A percentile compares a stretch with the other conserved stretches of the same genome.
These are phyloP conservation scores for Mrakia blollopis DNA, from an alignment of 768 basidiomycete species.

Conservation along the genomic window DNA sequence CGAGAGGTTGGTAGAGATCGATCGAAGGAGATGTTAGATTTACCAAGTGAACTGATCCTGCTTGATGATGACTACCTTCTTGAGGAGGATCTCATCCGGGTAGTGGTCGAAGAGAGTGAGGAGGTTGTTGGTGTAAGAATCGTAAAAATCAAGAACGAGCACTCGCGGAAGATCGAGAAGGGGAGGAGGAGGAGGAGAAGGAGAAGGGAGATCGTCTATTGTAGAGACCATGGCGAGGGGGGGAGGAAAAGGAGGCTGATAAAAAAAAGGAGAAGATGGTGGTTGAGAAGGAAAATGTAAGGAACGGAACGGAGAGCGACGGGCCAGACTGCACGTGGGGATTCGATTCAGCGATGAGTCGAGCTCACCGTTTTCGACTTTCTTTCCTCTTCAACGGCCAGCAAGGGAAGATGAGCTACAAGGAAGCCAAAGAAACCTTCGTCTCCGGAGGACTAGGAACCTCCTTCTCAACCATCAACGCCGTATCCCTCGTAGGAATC, in stretches of 20 bases:
- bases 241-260: too few relatives aligned
- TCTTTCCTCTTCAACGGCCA: not conserved
- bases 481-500: conserved; percentile 60
- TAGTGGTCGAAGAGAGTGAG: conserved; percentile 43
- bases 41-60: conserved; percentile 42
- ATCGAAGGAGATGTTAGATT: not conserved
- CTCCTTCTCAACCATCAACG: conserved; percentile 61
- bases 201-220: not conserved
- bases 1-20: not conserved
- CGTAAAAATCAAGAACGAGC: conserved; percentile 45
- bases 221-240: not conserved
- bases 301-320: too few relatives aligned
- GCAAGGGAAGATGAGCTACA: conserved; percentile 50
- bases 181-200: not conserved
- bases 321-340: too few relatives aligned
- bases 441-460: conserved; percentile 70
- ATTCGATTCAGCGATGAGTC: too few relatives aligned
- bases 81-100: conserved; percentile 33
- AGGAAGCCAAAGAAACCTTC: conserved; percentile 73
- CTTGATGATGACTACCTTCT: conserved; percentile 43
- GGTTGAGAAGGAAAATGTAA: too few relatives aligned
- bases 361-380: too few relatives aligned
- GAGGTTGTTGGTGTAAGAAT: conserved; percentile 46
- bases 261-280: too few relatives aligned
- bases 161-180: conserved; percentile 38